phyloP scores from a whole-genome alignment of 1,284 basidiomycete genomes.

The Cystobasidium pallidum region DNA sequence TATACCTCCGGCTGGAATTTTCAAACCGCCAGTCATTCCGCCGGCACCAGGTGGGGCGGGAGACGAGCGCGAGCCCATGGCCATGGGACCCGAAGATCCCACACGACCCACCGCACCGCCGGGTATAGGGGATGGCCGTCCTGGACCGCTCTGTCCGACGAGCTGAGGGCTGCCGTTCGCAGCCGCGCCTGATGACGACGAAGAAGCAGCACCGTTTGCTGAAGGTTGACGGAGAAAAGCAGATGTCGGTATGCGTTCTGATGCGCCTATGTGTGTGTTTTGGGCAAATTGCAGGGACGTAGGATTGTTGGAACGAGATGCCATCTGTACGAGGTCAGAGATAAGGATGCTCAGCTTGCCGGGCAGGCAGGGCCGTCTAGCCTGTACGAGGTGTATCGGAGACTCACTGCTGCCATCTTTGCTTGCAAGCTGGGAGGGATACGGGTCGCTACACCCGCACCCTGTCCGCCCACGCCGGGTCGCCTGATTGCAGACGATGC shows the following conservation, averaged over 20 bases:
- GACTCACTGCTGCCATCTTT: constrained; percentile 82
- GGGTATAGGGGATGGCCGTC: constrained; percentile 50
- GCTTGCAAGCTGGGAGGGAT: constrained; percentile 86
- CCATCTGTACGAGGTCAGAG: constrained; percentile 47
- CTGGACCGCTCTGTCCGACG: constrained; percentile 41
- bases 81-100: constrained; percentile 50
- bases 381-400: neutral
- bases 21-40: constrained; percentile 55
- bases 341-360: neutral
- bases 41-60: constrained; percentile 54
- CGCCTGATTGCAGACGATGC: constrained; percentile 46
- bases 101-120: constrained; percentile 51
- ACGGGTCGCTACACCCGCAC: constrained; percentile 50
- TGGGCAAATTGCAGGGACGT: constrained; percentile 28
- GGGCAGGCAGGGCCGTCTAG: neutral
- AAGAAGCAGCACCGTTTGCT: constrained; percentile 46
- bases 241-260: constrained; percentile 46
- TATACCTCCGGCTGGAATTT: constrained; percentile 47
- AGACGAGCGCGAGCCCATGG: neutral
- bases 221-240: constrained; percentile 46
- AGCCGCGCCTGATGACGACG: constrained; percentile 48
- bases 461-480: constrained; percentile 46
- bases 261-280: constrained; percentile 32
- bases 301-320: constrained; percentile 47
- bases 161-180: constrained; percentile 44